Conservation (phyloP, 805 yeast genomes). For the Kockiozyma suomiensis region DNA sequence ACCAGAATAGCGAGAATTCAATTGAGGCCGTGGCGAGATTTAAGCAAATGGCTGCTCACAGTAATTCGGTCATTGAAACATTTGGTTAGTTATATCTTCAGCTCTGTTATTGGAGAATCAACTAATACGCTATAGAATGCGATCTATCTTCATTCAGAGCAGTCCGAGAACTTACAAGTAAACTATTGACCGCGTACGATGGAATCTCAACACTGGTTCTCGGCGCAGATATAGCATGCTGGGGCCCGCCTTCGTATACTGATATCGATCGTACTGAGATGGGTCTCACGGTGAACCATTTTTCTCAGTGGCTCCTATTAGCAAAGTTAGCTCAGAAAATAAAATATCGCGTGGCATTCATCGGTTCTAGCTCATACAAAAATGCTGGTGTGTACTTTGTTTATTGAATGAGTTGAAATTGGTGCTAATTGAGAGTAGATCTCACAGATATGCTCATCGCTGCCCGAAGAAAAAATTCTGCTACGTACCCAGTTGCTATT, state of each 20-base stretch:
- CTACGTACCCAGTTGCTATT: not conserved
- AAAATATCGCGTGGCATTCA: conserved; percentile 29
- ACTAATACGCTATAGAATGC: conserved; percentile 9
- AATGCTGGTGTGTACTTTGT: conserved; percentile 15
- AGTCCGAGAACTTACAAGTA: conserved; percentile 27
- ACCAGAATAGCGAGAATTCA: conserved; percentile 21
- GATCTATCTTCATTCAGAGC: conserved; percentile 18
- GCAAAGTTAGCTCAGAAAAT: conserved; percentile 15
- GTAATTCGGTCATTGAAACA: conserved; percentile 26
- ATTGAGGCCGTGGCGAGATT: conserved; percentile 14
- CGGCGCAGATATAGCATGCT: conserved; percentile 28
- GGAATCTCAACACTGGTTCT: conserved; percentile 28
- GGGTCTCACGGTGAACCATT: conserved; percentile 31
- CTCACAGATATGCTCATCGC: not conserved
- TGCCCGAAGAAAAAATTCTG: not conserved
- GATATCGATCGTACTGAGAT: conserved; percentile 24
- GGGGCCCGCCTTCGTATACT: conserved; percentile 30
- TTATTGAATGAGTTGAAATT: not conserved
- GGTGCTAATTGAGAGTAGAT: conserved; percentile 9
- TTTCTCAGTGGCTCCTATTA: conserved; percentile 32
- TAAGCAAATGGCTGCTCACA: conserved; percentile 17
- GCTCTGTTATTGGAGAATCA: not conserved
- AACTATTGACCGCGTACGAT: conserved; percentile 34
- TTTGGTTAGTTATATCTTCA: conserved; percentile 11
- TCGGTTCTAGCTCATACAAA: conserved; percentile 16